Base-by-base conservation (phyloP, 139 green algal genomes). In the Tetradesmus obliquus region DNA sequence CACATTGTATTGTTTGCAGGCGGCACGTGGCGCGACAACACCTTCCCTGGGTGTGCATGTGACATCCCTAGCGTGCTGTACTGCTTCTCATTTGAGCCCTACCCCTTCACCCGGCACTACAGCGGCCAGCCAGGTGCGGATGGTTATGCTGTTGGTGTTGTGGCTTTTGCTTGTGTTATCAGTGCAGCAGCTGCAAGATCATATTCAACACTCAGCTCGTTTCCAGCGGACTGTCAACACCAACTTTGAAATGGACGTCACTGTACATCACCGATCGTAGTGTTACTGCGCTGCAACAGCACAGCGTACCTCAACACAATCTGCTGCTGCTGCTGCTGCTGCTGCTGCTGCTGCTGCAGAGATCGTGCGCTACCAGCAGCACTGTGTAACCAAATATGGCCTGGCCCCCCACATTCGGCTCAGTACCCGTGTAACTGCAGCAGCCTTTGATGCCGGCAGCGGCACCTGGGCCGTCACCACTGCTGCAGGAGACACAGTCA, bases 11-110 rank as follows among this genome's bases (percentile, higher is more conserved):
- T 45, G 32, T 0, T 45, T 0, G 32, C 32, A 45, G 32, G 32
- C 0, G 32, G 32, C 32, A 45, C 32, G 32, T 17, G 69, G 32
- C 17, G 53, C 58, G 72, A 51, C 6, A 90, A 90, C 85, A 82
- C 62, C 8, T 90, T 82, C 7, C 85, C 85, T 32, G 85, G 85
- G 5, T 90, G 85, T 45, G 62, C 85, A 2, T 91, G 87, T 45
- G 87, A 91, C 54, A 55, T 91, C 22, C 71, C 71, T 1, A 62
- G n/a, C 8, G 72, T 84, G 22, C 53, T 91, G 71, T 91, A 91
- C 87, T 86, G 87, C 72, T 91, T 82, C 19, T 91, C 88, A 0
- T 91, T 86, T 66, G 87, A 85, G 74, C 74, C 55, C 13, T 91
- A 85, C 54, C 74, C 87, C 53, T 91, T 24, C 19, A 79, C 55